phyloP scores from a whole-genome alignment of 805 yeast genomes.

The Cyberlindnera sargentensis region DNA sequence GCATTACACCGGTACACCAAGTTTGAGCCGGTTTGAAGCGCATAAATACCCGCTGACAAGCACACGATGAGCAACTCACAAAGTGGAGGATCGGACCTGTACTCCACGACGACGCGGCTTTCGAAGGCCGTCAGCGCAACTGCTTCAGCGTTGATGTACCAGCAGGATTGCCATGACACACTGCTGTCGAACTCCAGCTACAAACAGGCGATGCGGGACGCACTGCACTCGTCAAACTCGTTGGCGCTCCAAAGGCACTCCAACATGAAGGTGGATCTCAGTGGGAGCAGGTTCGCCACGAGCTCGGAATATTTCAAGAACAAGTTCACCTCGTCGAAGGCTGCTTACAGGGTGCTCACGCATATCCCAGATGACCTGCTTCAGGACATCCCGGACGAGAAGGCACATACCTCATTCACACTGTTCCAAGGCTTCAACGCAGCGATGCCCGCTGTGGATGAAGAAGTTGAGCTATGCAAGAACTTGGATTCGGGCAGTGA shows the following conservation, averaged over 20 bases:
- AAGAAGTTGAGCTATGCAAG: conserved; percentile 28
- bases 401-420: conserved; percentile 37
- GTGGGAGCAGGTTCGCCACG: conserved; percentile 22
- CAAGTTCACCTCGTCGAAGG: conserved; percentile 28
- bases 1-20: no score
- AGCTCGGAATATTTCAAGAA: conserved; percentile 34
- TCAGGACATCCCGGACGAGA: conserved; percentile 39
- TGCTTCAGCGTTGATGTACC: conserved; percentile 41
- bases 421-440: conserved; percentile 68
- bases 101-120: conserved; percentile 29
- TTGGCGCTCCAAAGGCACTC: conserved; percentile 26
- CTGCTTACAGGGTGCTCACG: conserved; percentile 41
- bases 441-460: conserved; percentile 43
- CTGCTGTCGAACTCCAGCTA: conserved; percentile 34
- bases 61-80: background rate
- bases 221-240: conserved; percentile 29
- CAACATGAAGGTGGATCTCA: conserved; percentile 20
- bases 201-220: conserved; percentile 40
- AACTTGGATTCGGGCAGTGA: conserved; percentile 18
- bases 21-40: no score
- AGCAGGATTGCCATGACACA: conserved; percentile 24
- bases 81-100: conserved; percentile 15
- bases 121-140: conserved; percentile 48
- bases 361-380: conserved; percentile 58
- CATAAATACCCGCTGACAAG: no score